Base-by-base conservation (phyloP, 208 protist species). In the Crithidia bombi region DNA sequence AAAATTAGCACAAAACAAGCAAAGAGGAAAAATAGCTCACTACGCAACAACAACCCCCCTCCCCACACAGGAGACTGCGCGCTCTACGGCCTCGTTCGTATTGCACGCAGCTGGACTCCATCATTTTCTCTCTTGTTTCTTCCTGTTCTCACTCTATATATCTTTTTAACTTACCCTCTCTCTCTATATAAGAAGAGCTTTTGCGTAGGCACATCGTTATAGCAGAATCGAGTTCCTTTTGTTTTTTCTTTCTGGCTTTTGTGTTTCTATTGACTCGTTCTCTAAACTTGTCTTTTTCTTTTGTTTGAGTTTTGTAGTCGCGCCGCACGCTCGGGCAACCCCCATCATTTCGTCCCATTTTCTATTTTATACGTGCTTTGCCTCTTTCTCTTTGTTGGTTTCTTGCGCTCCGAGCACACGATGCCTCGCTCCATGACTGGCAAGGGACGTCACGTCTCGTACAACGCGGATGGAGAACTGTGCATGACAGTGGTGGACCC, bases 401-500 rank as follows among this genome's bases (percentile, higher is more conserved):
- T 4, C 32, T n/a, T 32, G 23, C 10, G 4, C 67, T 39, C n/a
- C n/a, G n/a, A n/a, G n/a, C n/a, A n/a, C 69, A 57, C 25, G 23
- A 77, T 77, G 71, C 71, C 64, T 5, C 72, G 65, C 41, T 41
- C 51, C n/a, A 63, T 41, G 15, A 49, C 35, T 12, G 56, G 50
- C 3, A 74, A 69, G 38, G 66, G 66, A 15, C 79, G 79, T 26
- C 79, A 84, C 66, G 72, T 69, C 17, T 77, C 50, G 21, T 63
- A 78, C 61, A 81, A 84, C 74, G 46, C 67, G 2, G 67, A 75
- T 19, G 79, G 79, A 14, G 70, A 79, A 44, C 7, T 78, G 36
- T 86, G 71, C 78, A 83, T 83, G 65, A 78, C 81, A 19, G 90
- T 95, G 12, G 81, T 95, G 30, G 90, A 95, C 73, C 90, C 90